Percentiles rank a stretch among this genome's conserved stretches.
phyloP scores from a whole-genome alignment of 2,329 filamentous ascomycete species.

The Ciborinia camelliae region DNA sequence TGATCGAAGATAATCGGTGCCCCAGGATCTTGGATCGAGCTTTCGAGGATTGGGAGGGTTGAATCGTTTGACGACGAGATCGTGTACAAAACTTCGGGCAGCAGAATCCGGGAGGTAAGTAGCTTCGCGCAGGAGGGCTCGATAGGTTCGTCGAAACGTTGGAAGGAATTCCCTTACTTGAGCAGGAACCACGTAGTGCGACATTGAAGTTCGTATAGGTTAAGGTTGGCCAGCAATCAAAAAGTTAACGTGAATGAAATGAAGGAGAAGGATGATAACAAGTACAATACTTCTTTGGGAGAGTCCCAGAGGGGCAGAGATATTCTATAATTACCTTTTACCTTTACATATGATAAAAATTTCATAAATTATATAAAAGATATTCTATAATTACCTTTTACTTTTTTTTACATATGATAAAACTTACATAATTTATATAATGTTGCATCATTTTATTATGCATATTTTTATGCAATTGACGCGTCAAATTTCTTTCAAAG shows the following conservation, averaged over 20 bases:
- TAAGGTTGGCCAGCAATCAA: neutral
- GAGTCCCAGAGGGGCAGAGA: too few species aligned
- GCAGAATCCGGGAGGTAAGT: conserved; percentile 54
- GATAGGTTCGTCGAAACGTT: conserved; percentile 46
- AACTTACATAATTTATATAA: neutral
- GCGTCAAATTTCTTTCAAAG: conserved; percentile 2
- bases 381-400: too few species aligned
- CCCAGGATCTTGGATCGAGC: conserved; percentile 3
- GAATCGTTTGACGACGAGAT: conserved; percentile 48
- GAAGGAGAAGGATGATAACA: neutral
- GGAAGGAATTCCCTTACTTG: neutral
- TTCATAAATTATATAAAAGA: too few species aligned
- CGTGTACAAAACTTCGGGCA: conserved; percentile 45
- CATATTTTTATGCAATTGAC: too few species aligned
- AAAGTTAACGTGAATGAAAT: neutral
- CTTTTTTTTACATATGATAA: too few species aligned
- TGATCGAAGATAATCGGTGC: conserved; percentile 13
- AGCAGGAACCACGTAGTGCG: neutral
- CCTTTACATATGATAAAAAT: too few species aligned
- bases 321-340: too few species aligned
- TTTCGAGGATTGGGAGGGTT: conserved; percentile 29
- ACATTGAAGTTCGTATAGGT: neutral
- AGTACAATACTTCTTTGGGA: neutral
- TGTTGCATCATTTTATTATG: too few species aligned
- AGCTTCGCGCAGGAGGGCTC: conserved; percentile 57